These are phyloP conservation scores for Phylloboletellus chloephorus DNA, from an alignment of 1,284 basidiomycete genomes.

Conservation along the genomic window DNA sequence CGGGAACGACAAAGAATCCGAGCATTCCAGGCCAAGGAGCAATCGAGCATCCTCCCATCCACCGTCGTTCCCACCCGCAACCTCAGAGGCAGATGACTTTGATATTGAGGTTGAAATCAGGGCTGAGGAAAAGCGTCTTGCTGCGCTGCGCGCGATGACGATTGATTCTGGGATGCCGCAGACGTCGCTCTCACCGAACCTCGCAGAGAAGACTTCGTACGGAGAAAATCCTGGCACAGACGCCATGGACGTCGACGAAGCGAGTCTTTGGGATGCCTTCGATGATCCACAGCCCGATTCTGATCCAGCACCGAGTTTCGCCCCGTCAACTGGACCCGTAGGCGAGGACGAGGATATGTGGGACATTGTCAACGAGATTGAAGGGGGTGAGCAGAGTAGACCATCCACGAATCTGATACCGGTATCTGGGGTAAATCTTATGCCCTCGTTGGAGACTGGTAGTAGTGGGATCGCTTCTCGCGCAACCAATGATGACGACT, in stretches of 20 bases:
- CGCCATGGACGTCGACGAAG: conserved; percentile 44
- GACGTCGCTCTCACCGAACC: conserved; percentile 1
- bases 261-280: conserved; percentile 47
- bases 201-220: conserved; percentile 14
- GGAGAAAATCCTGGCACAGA: conserved; percentile 12
- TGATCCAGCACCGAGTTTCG: conserved; percentile 11
- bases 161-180: conserved; percentile 3
- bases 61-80: conserved; percentile 43
- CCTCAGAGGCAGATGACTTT: conserved; percentile 46
- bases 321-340: conserved; percentile 4
- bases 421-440: conserved; percentile 19
- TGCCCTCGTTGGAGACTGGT: conserved; percentile 26
- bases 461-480: conserved; percentile 13
- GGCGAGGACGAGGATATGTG: conserved; percentile 64
- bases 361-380: conserved; percentile 53
- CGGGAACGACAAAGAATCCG: conserved; percentile 24
- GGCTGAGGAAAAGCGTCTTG: conserved; percentile 41
- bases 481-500: conserved; percentile 37
- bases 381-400: conserved; percentile 12
- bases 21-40: conserved; percentile 15
- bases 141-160: conserved; percentile 15
- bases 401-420: conserved; percentile 14
- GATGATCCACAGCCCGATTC: conserved; percentile 14
- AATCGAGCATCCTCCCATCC: conserved; percentile 32
- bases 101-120: conserved; percentile 49